Conservation (phyloP, 805 yeast species). For the Candida railenensis region DNA sequence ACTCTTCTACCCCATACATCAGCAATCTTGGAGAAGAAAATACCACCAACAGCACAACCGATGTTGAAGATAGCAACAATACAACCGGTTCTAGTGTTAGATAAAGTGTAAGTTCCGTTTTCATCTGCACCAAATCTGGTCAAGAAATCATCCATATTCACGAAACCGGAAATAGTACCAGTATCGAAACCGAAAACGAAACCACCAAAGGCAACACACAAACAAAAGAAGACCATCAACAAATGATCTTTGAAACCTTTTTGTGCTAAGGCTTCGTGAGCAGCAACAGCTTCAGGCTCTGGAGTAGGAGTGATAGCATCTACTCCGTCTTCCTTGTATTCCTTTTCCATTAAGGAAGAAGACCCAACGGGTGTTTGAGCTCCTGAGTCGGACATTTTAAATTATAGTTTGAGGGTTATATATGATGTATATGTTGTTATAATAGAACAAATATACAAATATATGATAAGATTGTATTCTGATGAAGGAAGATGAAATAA, state of each 20-base stretch:
- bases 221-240: constrained; percentile 41
- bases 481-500: not conserved
- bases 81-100: constrained; percentile 51
- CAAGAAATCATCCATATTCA: constrained; percentile 58
- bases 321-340: constrained; percentile 9
- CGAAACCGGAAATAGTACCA: constrained; percentile 74
- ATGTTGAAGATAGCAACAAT: constrained; percentile 59
- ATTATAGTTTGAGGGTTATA: too few relatives aligned
- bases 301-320: not conserved
- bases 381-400: constrained; percentile 18
- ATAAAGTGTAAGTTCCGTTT: constrained; percentile 44
- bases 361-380: constrained; percentile 33
- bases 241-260: constrained; percentile 33
- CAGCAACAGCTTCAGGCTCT: not conserved
- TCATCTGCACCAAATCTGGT: constrained; percentile 60
- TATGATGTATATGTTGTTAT: not conserved
- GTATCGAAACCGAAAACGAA: constrained; percentile 79
- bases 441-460: not conserved
- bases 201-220: constrained; percentile 72
- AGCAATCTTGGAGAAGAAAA: constrained; percentile 54
- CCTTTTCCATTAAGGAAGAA: constrained; percentile 18
- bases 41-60: constrained; percentile 75
- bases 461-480: not conserved
- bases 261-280: constrained; percentile 9
- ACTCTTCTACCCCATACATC: constrained; percentile 61